Evolutionary conservation across 1,284 basidiomycete genomes (phyloP), one percentile per base, ranked within the genome.

Genomic region (Mycocalia duriaeana): DNA sequence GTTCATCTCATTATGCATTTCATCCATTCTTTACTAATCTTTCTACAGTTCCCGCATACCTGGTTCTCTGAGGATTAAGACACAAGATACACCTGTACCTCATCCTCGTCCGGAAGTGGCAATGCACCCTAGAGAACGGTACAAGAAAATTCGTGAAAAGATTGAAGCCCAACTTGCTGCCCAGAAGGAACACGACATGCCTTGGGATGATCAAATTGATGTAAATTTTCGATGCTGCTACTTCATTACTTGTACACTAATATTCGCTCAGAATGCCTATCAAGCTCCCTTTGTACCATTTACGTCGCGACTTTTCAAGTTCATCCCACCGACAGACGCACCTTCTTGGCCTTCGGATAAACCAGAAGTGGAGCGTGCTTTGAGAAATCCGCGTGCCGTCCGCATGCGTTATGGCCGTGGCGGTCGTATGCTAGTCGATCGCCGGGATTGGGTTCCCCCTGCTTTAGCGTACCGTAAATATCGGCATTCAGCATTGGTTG

Each of bases 161-260:
- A 77, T 92, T 58, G 91, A 94, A 51, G 71, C 77, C 14, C 76
- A 82, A 42, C 62, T 93, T 51, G 69, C 72, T 5, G 72, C 73
- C 40, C 82, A 82, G 61, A 88, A 85, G 62, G 89, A 89, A 52
- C 72, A 76, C 46, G 89, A 94, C 58, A 76, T 84, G 46, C 77
- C 82, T 37, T 94, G 91, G 86, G 92, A 95, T 57, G 92, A 95
- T 59, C 75, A 76, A 45, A 77, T 90, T 52, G 91, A 94, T 66
- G 84, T 89, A 58, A 63, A 76, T 66, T 2, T n/a, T n/a, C 50
- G 22, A 38, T 26, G 4, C 5, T 41, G 47, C 18, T 48, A 44
- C 8, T 35, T 19, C 11, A 4, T 36, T 3, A n/a, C n/a, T n/a
- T n/a, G n/a, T n/a, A n/a, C n/a, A n/a, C n/a, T n/a, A n/a, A n/a